These are phyloP conservation scores for Aspergillus terreus DNA, from an alignment of 2,329 filamentous ascomycete species.

Conservation along the genomic window DNA sequence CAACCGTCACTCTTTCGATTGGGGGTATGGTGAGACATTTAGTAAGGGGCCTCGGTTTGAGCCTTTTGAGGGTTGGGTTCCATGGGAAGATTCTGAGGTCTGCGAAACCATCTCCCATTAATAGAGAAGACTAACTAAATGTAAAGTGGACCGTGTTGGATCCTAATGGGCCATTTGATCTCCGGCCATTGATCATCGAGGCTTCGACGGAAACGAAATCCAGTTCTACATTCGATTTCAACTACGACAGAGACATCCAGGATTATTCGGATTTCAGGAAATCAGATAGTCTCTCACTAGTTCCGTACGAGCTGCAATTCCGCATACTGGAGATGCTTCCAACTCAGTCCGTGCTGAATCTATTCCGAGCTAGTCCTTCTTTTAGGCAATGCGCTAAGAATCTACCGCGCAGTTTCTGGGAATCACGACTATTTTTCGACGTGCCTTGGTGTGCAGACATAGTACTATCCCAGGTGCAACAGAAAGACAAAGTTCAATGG, in stretches of 20 bases:
- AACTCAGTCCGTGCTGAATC: conserved; percentile 4
- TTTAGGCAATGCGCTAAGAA: conserved; percentile 4
- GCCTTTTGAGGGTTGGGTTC: background rate
- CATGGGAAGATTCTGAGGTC: background rate
- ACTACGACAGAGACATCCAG: background rate
- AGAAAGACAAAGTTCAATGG: conserved; percentile 1
- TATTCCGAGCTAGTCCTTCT: conserved; percentile 8
- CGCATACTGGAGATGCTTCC: conserved; percentile 6
- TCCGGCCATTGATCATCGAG: conserved; percentile 1
- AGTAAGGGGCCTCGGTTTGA: background rate
- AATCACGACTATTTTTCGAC: conserved; percentile 8
- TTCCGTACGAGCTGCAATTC: conserved; percentile 6
- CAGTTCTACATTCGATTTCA: conserved; percentile 2
- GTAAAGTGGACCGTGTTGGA: conserved; percentile 8
- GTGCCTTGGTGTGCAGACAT: conserved; percentile 10
- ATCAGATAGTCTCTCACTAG: background rate
- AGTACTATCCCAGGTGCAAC: conserved; percentile 2
- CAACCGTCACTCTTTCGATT: conserved; percentile 5
- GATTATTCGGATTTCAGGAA: background rate
- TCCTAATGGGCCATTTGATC: conserved; percentile 6
- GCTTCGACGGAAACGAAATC: conserved; percentile 1
- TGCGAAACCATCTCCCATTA: background rate
- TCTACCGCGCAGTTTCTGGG: conserved; percentile 7
- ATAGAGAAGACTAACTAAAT: conserved; percentile 2
- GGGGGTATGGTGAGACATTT: conserved; percentile 5